These are phyloP conservation scores for Cordyceps militaris DNA, from an alignment of 2,329 filamentous ascomycete genomes.

Conservation along the genomic window DNA sequence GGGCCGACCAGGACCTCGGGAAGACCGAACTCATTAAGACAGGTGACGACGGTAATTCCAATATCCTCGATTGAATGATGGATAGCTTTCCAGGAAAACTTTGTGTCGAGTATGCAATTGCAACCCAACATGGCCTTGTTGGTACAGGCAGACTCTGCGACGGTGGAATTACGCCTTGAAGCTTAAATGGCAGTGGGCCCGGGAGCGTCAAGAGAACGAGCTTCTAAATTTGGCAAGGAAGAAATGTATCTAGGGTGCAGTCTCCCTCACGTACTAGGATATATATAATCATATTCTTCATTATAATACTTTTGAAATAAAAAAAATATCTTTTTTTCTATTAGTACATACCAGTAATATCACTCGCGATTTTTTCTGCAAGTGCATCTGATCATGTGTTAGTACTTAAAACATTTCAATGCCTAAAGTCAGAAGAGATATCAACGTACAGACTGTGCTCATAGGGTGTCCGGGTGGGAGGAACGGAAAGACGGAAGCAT, in stretches of 20 bases:
- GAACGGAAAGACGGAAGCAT: neutral
- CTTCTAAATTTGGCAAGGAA: slow-evolving; percentile 24
- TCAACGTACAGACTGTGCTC: neutral
- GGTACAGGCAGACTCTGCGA: slow-evolving; percentile 27
- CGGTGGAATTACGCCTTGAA: slow-evolving; percentile 26
- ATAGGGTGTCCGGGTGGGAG: neutral
- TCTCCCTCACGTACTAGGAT: slow-evolving; percentile 25
- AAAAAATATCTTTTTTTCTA: too few species aligned
- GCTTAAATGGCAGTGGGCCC: slow-evolving; percentile 28
- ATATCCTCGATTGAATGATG: neutral
- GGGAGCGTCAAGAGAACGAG: slow-evolving; percentile 25
- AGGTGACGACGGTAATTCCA: slow-evolving; percentile 16
- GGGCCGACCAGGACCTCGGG: slow-evolving; percentile 24
- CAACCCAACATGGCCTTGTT: slow-evolving; percentile 20
- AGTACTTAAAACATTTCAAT: neutral
- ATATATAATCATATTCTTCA: too few species aligned
- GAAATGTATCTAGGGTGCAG: slow-evolving; percentile 22
- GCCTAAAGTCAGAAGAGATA: neutral
- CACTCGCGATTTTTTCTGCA: neutral
- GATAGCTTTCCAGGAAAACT: slow-evolving; percentile 19
- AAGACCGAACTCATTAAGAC: slow-evolving; percentile 18
- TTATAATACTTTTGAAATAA: too few species aligned
- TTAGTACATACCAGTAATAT: neutral
- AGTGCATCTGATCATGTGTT: neutral
- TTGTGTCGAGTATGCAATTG: slow-evolving; percentile 26